These are phyloP conservation scores for Pyrus hybrid DNA, from an alignment of 331 rosid species.

Conservation along the genomic window DNA sequence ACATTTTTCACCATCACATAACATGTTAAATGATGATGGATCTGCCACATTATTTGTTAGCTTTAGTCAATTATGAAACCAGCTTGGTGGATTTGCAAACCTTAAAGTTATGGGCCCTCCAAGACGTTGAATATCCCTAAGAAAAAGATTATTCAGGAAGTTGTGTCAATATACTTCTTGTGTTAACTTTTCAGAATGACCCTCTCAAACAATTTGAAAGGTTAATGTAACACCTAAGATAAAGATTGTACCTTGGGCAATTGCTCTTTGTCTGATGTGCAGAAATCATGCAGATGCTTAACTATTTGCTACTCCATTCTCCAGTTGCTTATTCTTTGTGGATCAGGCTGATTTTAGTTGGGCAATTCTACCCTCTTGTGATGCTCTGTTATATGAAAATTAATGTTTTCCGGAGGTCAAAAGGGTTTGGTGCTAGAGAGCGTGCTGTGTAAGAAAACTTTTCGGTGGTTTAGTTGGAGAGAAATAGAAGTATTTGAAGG, in stretches of 20 bases:
- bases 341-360: not conserved
- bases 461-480: not conserved
- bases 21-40: not conserved
- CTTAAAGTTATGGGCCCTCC: not conserved
- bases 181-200: not conserved
- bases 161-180: not conserved
- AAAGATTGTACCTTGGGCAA: not conserved
- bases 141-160: not conserved
- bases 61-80: not conserved
- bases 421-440: not conserved
- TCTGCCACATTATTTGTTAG: not conserved
- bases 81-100: not conserved
- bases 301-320: not conserved
- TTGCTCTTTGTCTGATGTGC: not conserved
- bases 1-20: not conserved
- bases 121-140: not conserved
- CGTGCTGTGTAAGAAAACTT: not conserved
- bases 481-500: not conserved
- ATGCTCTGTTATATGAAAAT: not conserved
- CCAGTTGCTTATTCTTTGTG: not conserved
- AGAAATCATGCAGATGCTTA: not conserved
- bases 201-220: not conserved
- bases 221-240: not conserved
- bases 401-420: not conserved
- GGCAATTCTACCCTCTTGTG: not conserved